Evolutionary conservation across 73 alveolate genomes (phyloP).

Genomic region (Paramecium sexaurelia): DNA sequence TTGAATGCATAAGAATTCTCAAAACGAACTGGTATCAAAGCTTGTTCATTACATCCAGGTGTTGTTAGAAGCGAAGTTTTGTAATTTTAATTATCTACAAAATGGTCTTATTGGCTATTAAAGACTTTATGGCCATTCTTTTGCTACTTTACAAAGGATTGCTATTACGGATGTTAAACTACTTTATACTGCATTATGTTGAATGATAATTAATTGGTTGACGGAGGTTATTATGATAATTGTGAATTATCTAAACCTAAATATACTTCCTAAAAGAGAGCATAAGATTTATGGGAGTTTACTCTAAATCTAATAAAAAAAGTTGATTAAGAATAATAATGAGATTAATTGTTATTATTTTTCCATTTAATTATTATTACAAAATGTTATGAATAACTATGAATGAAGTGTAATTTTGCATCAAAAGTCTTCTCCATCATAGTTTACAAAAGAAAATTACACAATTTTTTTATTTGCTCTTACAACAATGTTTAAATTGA

Average conservation of each 20-base stretch:
- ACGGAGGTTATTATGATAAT: constrained; percentile 49
- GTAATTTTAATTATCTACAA: not conserved
- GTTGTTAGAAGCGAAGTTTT: constrained; percentile 14
- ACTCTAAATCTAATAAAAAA: not conserved
- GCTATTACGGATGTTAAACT: constrained; percentile 48
- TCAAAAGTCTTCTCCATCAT: too few species aligned
- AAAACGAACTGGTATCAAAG: not conserved
- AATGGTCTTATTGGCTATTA: not conserved
- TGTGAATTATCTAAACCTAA: constrained; percentile 1
- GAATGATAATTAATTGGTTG: not conserved
- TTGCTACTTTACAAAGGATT: not conserved
- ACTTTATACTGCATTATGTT: not conserved
- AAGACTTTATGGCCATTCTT: constrained; percentile 41
- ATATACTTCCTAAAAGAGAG: constrained; percentile 17
- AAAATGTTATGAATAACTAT: too few species aligned
- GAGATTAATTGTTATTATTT: too few species aligned
- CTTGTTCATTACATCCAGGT: not conserved
- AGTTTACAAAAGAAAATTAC: too few species aligned
- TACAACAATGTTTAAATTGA: too few species aligned
- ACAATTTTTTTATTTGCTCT: too few species aligned
- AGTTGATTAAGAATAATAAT: not conserved
- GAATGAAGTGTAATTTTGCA: too few species aligned
- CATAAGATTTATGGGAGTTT: constrained; percentile 27
- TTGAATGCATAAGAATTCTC: not conserved
- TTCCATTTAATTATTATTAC: too few species aligned